Percentiles rank a stretch among this genome's conserved stretches.
Conservation (phyloP, 140 eudicot genomes). For the Eryngium alpinum region DNA sequence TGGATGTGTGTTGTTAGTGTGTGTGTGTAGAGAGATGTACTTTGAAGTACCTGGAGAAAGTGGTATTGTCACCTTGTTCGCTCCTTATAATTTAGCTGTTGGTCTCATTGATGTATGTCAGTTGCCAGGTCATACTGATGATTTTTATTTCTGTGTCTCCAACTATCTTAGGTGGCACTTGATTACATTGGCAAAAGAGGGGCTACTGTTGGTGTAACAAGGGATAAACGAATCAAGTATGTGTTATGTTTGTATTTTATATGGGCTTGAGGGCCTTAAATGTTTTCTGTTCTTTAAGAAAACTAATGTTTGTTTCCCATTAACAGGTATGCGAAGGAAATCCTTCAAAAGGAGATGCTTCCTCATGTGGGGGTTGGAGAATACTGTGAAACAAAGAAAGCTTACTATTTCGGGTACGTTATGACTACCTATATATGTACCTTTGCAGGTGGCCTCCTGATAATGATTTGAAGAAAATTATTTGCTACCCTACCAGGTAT, state of each 20-base stretch:
- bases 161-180: constrained; percentile 37
- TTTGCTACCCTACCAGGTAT: constrained; percentile 24
- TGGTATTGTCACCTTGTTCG: too few species aligned
- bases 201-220: constrained; percentile 50
- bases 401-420: constrained; percentile 59
- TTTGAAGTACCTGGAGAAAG: too few species aligned
- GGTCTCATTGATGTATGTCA: neutral
- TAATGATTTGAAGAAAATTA: neutral
- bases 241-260: constrained; percentile 6
- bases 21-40: too few species aligned
- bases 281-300: neutral
- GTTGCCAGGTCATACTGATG: neutral
- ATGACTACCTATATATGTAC: neutral
- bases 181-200: constrained; percentile 74
- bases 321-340: constrained; percentile 47
- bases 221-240: constrained; percentile 55
- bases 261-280: neutral
- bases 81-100: too few species aligned
- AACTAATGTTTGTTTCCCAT: neutral
- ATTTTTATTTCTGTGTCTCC: neutral
- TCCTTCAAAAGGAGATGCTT: constrained; percentile 63
- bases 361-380: constrained; percentile 73
- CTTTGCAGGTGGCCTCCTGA: neutral
- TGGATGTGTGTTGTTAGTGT: too few species aligned
- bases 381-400: constrained; percentile 60